Evolutionary conservation across 495 filamentous ascomycete genomes (phyloP), one percentile per base, ranked within the genome.

Genomic region (Platismatia glauca): DNA sequence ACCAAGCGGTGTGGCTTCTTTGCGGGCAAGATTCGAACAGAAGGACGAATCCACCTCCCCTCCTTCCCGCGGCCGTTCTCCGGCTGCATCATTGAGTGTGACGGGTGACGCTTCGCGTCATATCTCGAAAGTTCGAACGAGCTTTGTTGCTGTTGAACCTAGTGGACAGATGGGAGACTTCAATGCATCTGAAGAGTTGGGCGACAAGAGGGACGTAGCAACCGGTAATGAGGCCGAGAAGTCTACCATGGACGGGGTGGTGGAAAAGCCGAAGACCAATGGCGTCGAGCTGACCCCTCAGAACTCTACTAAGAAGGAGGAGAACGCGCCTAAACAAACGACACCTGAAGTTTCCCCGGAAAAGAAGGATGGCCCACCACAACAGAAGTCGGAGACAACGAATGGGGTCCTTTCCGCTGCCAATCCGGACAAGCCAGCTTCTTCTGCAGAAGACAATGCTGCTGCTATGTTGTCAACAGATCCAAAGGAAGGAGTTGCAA

Each of bases 1-100:
- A 64, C 76, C 75, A 56, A 78, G 79, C 56, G 84, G 83, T 53
- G 82, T 88, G 64, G 78, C 82, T 72, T 90, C 87, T 76, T 83
- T 96, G 63, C 83, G 90, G 61, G 91, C 91, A 68, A 90, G 89
- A 80, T 96, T 96, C 71, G 91, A 96, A 79, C 79, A 80, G 44
- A 80, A 76, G 59, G 73, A 63, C 20, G 72, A 75, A 55, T 60
- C 76, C 60, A 73, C 74, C 15, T 84, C 84, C 52, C 84, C 88
- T 59, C 86, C 87, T 38, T 84, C 87, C 62, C 85, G 89, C 71
- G 89, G 89, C 62, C 81, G 87, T 71, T 89, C 88, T 46, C 86
- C 88, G 60, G 84, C 79, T 59, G 73, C 73, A 20, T 20, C 50
- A 34, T 53, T 53, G 15, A 68, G 62, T 57, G 57, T 68, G 18